Conservation (phyloP, 2,329 filamentous ascomycete genomes). For the Tolypocladium amazonense region DNA sequence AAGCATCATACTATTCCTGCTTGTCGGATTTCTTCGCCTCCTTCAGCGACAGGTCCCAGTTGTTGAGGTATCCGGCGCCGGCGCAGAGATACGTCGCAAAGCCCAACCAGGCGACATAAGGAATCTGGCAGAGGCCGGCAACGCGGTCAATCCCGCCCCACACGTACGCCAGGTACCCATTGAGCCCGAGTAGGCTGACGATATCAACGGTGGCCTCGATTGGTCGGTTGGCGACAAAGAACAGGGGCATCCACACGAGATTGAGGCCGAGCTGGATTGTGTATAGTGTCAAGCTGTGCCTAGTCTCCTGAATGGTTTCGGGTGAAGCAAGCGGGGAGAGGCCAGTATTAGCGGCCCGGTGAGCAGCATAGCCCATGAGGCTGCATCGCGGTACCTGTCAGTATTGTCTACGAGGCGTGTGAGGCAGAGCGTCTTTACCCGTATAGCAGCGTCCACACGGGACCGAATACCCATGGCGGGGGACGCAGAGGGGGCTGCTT, state of each 20-base stretch:
- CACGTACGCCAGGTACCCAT: conserved; percentile 62
- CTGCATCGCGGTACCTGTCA: conserved; percentile 11
- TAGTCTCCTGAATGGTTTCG: conserved; percentile 45
- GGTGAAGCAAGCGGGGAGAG: conserved; percentile 45
- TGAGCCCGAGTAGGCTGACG: conserved; percentile 58
- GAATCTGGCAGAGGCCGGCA: conserved; percentile 64
- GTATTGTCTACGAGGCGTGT: not conserved
- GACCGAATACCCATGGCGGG: conserved; percentile 51
- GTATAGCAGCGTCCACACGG: conserved; percentile 57
- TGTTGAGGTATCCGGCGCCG: conserved; percentile 56
- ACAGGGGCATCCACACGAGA: conserved; percentile 83
- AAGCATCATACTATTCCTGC: conserved; percentile 5
- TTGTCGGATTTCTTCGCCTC: conserved; percentile 10
- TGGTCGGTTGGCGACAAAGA: conserved; percentile 70
- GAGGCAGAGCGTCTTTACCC: conserved; percentile 23
- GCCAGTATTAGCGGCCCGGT: conserved; percentile 60
- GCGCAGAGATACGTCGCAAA: conserved; percentile 81
- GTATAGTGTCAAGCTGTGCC: conserved; percentile 69
- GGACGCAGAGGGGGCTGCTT: conserved; percentile 57
- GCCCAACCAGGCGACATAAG: conserved; percentile 76
- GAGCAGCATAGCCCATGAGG: conserved; percentile 80
- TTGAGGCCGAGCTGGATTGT: conserved; percentile 79
- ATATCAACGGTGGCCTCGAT: conserved; percentile 68
- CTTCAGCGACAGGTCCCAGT: conserved; percentile 46
- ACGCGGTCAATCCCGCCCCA: conserved; percentile 66